These are phyloP conservation scores for Aegle marmelos DNA, from an alignment of 345 rosid species.

Conservation along the genomic window DNA sequence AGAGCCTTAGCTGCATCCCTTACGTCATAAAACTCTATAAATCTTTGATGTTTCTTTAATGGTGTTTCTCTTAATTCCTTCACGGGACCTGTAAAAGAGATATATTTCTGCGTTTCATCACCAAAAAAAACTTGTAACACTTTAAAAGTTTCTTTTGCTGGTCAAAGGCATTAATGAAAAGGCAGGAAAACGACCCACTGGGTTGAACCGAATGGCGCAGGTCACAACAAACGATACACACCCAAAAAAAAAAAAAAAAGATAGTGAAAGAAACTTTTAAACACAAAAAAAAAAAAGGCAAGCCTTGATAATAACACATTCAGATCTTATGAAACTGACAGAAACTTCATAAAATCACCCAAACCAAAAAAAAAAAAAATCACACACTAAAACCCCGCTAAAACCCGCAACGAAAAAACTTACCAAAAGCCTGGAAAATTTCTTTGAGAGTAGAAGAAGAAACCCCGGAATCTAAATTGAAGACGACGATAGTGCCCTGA, in stretches of 20 bases:
- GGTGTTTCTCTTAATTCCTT: slow-evolving; percentile 93
- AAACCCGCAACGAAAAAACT: background rate
- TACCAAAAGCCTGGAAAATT: slow-evolving; percentile 70
- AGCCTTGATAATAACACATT: slow-evolving; percentile 11
- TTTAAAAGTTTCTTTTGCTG: background rate
- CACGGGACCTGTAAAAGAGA: slow-evolving; percentile 47
- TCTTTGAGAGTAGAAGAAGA: slow-evolving; percentile 51
- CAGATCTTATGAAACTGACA: slow-evolving; percentile 9
- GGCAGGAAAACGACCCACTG: slow-evolving; percentile 19
- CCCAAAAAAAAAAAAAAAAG: too few species aligned
- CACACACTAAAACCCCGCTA: background rate
- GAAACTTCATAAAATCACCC: background rate
- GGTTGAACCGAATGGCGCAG: background rate
- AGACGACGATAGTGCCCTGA: slow-evolving; percentile 81
- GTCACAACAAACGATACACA: background rate
- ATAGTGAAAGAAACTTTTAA: background rate
- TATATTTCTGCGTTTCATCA: background rate
- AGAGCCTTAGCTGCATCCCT: slow-evolving; percentile 83
- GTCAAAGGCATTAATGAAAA: background rate
- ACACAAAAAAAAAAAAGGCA: too few species aligned
- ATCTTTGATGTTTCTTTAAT: slow-evolving; percentile 72
- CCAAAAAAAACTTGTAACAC: background rate
- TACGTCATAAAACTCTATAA: slow-evolving; percentile 78
- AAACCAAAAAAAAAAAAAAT: background rate
- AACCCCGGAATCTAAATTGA: slow-evolving; percentile 73